Percentiles rank a stretch among this genome's conserved stretches.
Evolutionary conservation across 164 flowering plant species (phyloP).

Genomic region (Euptelea pleiosperma): DNA sequence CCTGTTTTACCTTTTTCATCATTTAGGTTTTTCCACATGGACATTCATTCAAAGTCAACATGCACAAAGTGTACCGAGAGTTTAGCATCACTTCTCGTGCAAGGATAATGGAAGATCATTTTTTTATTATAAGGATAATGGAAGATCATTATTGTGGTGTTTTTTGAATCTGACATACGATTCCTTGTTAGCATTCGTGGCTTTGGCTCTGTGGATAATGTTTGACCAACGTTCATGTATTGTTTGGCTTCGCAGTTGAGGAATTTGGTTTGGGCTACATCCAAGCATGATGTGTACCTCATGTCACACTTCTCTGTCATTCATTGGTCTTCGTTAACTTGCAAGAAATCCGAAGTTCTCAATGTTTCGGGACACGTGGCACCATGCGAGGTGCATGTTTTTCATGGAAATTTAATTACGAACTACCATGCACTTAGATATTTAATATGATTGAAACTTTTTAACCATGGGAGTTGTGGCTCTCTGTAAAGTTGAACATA

Average conservation of each 20-base stretch:
- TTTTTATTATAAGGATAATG: no score
- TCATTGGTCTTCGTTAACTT: conserved; percentile 61
- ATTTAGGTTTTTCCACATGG: no score
- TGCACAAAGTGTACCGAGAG: no score
- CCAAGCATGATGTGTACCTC: conserved; percentile 70
- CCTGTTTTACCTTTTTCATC: no score
- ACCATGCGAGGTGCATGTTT: conserved; percentile 48
- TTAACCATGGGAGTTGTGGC: neutral
- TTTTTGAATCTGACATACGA: neutral
- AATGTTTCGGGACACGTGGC: conserved; percentile 63
- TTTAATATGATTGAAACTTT: neutral
- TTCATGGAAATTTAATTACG: neutral
- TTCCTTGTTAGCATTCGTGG: neutral
- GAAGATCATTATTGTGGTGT: neutral
- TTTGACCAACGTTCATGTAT: neutral
- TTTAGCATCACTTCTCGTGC: neutral
- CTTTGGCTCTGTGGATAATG: neutral
- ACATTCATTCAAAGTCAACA: no score
- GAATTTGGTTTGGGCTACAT: conserved; percentile 70
- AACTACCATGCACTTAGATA: neutral
- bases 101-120: no score
- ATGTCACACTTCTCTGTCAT: conserved; percentile 51
- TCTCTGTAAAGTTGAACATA: no score
- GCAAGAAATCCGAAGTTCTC: conserved; percentile 46
- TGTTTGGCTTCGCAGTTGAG: conserved; percentile 44